Evolutionary conservation across 1,139 yeast genomes (phyloP), one percentile per base, ranked within the genome.

Genomic region (Nakaseomyces delphensis): DNA sequence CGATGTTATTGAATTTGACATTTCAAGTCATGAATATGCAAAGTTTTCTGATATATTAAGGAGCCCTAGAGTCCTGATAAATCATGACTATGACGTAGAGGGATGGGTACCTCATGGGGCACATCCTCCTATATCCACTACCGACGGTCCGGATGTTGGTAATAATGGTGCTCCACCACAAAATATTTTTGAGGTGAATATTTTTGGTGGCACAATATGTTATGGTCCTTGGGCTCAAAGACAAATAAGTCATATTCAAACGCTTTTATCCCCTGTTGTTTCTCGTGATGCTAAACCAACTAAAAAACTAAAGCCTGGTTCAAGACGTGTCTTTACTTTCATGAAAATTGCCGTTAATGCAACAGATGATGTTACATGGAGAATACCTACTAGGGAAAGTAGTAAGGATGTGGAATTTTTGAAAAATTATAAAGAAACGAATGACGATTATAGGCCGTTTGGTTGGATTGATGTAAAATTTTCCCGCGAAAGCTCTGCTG

Each of bases 181-280:
- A 45, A 75, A 74, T 58, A 91, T 89, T 0, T 55, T 80, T 4
- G 82, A 82, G 44, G 44, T 87, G 14, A 70, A 68, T 15, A 54
- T 86, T 4, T 70, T 74, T 1, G 72, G 74, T 47, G 79, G 89
- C 0, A 79, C 85, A 0, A 66, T 86, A 1, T 82, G 82, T 51
- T 89, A 85, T 56, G 98, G 98, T 0, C 95, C 98, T 0, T 89
- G 97, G 96, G 83, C 96, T 0, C 95, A 89, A 47, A 75, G 89
- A 37, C 95, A 91, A 59, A 61, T 95, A 18, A 70, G 71, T 1
- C 75, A 80, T 1, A 56, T 89, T 8, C 91, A 82, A 47, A 64
- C 69, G 8, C 66, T 79, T 65, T 66, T 91, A 32, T 76, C 81
- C 47, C 98, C 98, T 0, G 60, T 74, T 0, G 60, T 78, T 6